Evolutionary conservation across 1,139 yeast species (phyloP), one percentile per base, ranked within the genome.

Genomic region (Yamadazyma dendronema): DNA sequence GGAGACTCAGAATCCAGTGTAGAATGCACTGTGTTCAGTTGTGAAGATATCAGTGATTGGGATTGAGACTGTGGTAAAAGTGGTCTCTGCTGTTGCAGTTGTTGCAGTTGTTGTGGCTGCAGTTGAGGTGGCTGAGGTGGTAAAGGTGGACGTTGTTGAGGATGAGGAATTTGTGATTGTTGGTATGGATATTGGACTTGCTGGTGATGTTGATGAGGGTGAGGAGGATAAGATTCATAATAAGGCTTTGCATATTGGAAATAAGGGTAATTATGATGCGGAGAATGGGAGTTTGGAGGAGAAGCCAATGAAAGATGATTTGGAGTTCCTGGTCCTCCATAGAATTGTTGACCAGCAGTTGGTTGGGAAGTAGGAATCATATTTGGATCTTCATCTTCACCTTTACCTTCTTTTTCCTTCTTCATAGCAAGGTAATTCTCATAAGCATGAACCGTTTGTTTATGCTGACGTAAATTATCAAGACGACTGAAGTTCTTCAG

Each of bases 381-480:
- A 9, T 30, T 26, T 5, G 14, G 12, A 8, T 24, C 17, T 13
- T 26, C 29, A 8, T 26, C 29, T 26, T 26, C 29, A 4, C 16
- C 36, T 10, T 29, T 21, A 3, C 33, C 35, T 15, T 26, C 30
- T n/a, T 39, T 36, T 1, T 38, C 44, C 19, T 42, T 38, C 30
- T 46, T 52, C 28, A 33, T 39, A 22, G 59, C 55, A 39, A 69
- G 54, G 47, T 69, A 77, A 40, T 72, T 74, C 51, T 85, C 89
- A 57, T 80, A 81, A 23, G 94, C 89, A 57, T 89, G 97, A 11
- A 89, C 97, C 0, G 96, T 86, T 55, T 88, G 95, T 46, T 84
- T 84, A 61, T 90, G 97, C 61, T 90, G 97, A 41, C 96, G 76
- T 45, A 90, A 69, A 56, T 90, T 90, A 61, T 90, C 97, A 46